These are phyloP conservation scores for Cyclocybe aegerita DNA, from an alignment of 768 basidiomycete species.

Conservation along the genomic window DNA sequence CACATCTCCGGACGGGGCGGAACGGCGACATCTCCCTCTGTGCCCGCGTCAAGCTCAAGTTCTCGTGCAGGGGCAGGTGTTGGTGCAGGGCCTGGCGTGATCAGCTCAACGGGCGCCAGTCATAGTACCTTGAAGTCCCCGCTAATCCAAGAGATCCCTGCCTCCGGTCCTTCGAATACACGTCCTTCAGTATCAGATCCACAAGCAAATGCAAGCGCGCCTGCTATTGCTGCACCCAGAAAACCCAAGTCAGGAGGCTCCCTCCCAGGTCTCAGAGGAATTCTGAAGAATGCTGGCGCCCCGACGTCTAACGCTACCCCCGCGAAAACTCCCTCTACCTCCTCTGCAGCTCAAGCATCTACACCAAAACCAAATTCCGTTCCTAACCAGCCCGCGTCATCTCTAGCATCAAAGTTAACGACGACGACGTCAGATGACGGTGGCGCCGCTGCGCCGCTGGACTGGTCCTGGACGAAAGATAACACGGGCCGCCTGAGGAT, in stretches of 20 bases:
- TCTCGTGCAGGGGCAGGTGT: no score
- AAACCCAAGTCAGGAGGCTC: constrained; percentile 1
- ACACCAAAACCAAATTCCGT: no score
- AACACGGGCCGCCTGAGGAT: constrained; percentile 43
- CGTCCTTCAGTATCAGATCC: constrained; percentile 11
- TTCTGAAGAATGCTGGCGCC: constrained; percentile 35
- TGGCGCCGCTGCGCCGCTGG: constrained; percentile 24
- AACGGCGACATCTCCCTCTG: no score
- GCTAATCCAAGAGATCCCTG: constrained; percentile 45
- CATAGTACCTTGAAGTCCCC: constrained; percentile 13
- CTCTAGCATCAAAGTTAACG: background rate
- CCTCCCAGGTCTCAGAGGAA: constrained; percentile 29
- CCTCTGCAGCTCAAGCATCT: no score
- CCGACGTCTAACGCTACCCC: constrained; percentile 1
- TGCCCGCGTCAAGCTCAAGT: no score
- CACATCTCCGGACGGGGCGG: background rate
- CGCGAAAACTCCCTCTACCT: background rate
- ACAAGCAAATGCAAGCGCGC: constrained; percentile 4
- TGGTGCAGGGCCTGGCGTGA: background rate
- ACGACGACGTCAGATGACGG: background rate
- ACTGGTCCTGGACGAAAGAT: constrained; percentile 56
- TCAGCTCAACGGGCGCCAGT: background rate
- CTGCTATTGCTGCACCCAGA: background rate
- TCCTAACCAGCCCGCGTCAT: no score
- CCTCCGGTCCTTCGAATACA: constrained; percentile 8